A percentile compares a stretch with the other conserved stretches of the same genome.
Evolutionary conservation across 2,329 filamentous ascomycete species (phyloP).

Genomic region (Ceratocystis diversiconidia): DNA sequence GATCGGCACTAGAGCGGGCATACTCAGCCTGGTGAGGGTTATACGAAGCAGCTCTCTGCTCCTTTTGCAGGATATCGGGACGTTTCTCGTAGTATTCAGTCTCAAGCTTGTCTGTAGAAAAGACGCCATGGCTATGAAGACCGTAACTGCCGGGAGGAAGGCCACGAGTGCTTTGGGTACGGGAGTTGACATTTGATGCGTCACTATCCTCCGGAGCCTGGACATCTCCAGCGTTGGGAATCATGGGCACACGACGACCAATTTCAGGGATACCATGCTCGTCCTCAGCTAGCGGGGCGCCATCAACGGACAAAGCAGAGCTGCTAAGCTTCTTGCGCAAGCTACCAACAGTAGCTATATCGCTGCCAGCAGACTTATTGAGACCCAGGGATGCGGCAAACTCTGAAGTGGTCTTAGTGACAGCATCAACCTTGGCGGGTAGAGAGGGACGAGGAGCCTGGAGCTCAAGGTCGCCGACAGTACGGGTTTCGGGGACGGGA

Average conservation of each 20-base stretch:
- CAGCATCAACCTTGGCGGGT: constrained; percentile 55
- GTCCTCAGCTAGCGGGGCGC: constrained; percentile 47
- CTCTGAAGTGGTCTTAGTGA: constrained; percentile 84
- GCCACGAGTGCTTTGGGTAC: constrained; percentile 58
- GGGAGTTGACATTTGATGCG: constrained; percentile 43
- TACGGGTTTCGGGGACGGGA: constrained; percentile 59
- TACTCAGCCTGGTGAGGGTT: constrained; percentile 49
- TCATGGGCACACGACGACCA: constrained; percentile 85
- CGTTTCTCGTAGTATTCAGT: constrained; percentile 89
- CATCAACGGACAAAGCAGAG: constrained; percentile 26
- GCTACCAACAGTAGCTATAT: constrained; percentile 26
- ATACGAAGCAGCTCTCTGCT: constrained; percentile 46
- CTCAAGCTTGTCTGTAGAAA: constrained; percentile 67
- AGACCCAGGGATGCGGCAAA: constrained; percentile 74
- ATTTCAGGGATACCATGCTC: constrained; percentile 87
- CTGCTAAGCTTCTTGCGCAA: constrained; percentile 41
- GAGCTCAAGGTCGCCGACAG: constrained; percentile 64
- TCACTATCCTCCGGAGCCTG: constrained; percentile 54
- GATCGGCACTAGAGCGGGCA: constrained; percentile 74
- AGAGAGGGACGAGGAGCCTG: constrained; percentile 82
- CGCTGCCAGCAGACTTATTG: constrained; percentile 37
- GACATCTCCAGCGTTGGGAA: constrained; percentile 81
- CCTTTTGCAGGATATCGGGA: constrained; percentile 65
- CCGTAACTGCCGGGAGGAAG: constrained; percentile 82
- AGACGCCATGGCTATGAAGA: constrained; percentile 72